Percentiles rank a stretch among this genome's conserved stretches.
Conservation (phyloP, 1,139 yeast species). For the Saccharomyces hybrid region DNA sequence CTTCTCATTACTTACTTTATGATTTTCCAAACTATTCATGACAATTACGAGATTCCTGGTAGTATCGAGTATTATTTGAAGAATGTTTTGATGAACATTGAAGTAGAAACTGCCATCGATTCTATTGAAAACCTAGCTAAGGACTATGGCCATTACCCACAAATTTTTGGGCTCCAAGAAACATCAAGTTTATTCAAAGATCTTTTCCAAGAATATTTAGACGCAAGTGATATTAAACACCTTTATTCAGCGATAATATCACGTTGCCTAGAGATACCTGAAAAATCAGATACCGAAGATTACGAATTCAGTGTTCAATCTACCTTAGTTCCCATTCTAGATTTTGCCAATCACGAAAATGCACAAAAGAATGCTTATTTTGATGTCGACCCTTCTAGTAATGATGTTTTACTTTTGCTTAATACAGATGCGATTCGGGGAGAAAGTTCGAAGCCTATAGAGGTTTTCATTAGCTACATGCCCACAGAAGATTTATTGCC, state of each 20-base stretch:
- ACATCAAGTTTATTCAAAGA: slow-evolving; percentile 9
- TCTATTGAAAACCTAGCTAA: neutral
- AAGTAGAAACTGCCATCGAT: slow-evolving; percentile 17
- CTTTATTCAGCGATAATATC: slow-evolving; percentile 47
- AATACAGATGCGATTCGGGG: slow-evolving; percentile 3
- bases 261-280: slow-evolving; percentile 57
- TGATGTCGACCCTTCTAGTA: slow-evolving; percentile 47
- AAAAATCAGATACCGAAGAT: slow-evolving; percentile 25
- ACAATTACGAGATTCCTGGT: slow-evolving; percentile 15
- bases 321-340: slow-evolving; percentile 57
- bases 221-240: slow-evolving; percentile 26
- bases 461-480: slow-evolving; percentile 45
- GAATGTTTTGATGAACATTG: slow-evolving; percentile 20
- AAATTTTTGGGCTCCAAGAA: slow-evolving; percentile 2
- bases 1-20: slow-evolving; percentile 18
- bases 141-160: slow-evolving; percentile 10
- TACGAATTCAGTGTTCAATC: slow-evolving; percentile 41
- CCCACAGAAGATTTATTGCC: slow-evolving; percentile 41
- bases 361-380: slow-evolving; percentile 45
- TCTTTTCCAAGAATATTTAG: neutral
- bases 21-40: slow-evolving; percentile 14
- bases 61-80: slow-evolving; percentile 15
- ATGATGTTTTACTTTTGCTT: slow-evolving; percentile 41
- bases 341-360: slow-evolving; percentile 55
- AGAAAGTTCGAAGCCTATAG: slow-evolving; percentile 13